Evolutionary conservation across 495 filamentous ascomycete genomes (phyloP).

Genomic region (Echria macrotheca): DNA sequence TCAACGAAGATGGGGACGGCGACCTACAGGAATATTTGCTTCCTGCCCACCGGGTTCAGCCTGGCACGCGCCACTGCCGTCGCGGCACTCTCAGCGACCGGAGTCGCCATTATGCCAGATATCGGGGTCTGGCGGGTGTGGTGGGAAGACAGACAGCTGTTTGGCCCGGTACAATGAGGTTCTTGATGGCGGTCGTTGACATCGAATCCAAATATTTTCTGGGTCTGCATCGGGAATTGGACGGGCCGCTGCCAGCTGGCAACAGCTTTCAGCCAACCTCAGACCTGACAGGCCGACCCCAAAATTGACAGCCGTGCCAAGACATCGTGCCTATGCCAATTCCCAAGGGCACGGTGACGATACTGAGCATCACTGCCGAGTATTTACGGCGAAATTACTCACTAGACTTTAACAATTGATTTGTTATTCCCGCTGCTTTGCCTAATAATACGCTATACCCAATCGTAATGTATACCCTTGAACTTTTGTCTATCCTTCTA

Average conservation of each 20-base stretch:
- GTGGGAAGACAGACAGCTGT: no score
- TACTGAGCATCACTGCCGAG: no score
- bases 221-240: not conserved
- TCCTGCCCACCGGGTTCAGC: constrained; percentile 37
- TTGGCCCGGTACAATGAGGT: not conserved
- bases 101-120: constrained; percentile 14
- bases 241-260: not conserved
- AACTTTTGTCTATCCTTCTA: constrained; percentile 33
- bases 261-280: not conserved
- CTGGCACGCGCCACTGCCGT: constrained; percentile 1
- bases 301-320: no score
- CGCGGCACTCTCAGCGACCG: no score
- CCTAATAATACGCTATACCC: no score
- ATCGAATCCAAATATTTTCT: constrained; percentile 1
- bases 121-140: no score
- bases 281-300: not conserved
- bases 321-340: no score
- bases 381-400: no score
- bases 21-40: constrained; percentile 66
- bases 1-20: not conserved
- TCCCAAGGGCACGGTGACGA: no score
- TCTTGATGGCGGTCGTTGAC: not conserved
- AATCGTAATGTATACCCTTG: no score
- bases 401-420: no score
- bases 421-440: no score